Conservation (phyloP, 148 eudicot species). For the Fallopia convolvulus region DNA sequence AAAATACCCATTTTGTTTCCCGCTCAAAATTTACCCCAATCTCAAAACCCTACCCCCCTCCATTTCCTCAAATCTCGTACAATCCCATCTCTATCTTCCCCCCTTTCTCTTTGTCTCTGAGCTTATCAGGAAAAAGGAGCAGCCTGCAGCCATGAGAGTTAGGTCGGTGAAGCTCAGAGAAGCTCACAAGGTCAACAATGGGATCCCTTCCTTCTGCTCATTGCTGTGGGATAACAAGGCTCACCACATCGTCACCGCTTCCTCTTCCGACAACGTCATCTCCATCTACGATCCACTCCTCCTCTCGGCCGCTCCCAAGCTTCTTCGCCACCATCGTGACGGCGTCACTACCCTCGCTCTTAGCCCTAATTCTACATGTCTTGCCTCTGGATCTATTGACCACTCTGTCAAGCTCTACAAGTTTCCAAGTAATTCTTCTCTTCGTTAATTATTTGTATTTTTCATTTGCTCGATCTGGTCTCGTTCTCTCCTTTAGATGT, state of each 20-base stretch:
- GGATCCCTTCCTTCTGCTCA: constrained; percentile 44
- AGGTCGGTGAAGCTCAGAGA: constrained; percentile 54
- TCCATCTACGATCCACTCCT: constrained; percentile 52
- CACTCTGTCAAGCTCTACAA: constrained; percentile 86
- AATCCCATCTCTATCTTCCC: background rate
- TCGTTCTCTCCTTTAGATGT: background rate
- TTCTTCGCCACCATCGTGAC: constrained; percentile 58
- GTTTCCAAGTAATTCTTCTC: constrained; percentile 52
- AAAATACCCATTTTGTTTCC: background rate
- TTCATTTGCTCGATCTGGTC: background rate
- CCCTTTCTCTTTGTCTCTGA: background rate
- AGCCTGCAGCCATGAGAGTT: constrained; percentile 35
- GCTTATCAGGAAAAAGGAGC: background rate
- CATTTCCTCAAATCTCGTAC: background rate
- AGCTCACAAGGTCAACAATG: constrained; percentile 44
- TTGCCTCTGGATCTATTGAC: constrained; percentile 84
- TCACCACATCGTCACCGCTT: constrained; percentile 64
- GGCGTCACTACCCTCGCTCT: constrained; percentile 79
- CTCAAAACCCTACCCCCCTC: background rate
- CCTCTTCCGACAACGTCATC: constrained; percentile 58
- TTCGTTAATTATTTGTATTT: background rate
- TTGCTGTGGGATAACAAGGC: constrained; percentile 61
- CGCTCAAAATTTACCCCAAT: constrained; percentile 1
- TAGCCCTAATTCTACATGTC: constrained; percentile 88
- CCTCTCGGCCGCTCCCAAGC: constrained; percentile 32